Percentiles rank a stretch among this genome's conserved stretches.
Conservation (phyloP, 768 basidiomycete genomes). For the Hygrocybe coccinea region DNA sequence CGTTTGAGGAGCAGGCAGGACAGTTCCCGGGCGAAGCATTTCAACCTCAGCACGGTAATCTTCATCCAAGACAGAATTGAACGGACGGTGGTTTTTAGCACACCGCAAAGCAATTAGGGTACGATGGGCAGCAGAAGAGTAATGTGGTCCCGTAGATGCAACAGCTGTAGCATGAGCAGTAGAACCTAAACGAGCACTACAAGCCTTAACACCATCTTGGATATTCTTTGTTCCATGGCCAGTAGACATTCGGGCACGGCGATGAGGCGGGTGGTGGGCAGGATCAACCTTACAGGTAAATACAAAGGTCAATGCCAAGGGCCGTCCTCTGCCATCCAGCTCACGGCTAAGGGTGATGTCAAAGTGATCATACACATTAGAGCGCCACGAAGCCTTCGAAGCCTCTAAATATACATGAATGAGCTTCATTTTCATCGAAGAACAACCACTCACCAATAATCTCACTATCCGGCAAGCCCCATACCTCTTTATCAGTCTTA, state of each 20-base stretch:
- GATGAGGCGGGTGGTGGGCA: neutral
- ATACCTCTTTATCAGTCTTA: slow-evolving; percentile 10
- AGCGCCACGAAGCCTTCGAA: slow-evolving; percentile 8
- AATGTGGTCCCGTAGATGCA: neutral
- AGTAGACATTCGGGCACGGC: slow-evolving; percentile 2
- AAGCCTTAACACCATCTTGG: neutral
- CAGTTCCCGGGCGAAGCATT: slow-evolving; percentile 25
- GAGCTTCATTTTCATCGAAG: neutral
- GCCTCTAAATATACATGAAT: neutral
- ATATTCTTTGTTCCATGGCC: slow-evolving; percentile 13
- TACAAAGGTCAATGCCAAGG: neutral
- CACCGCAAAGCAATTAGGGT: slow-evolving; percentile 24
- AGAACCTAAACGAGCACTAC: neutral
- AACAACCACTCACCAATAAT: slow-evolving; percentile 12
- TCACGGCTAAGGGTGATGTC: slow-evolving; percentile 9
- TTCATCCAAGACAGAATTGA: slow-evolving; percentile 22
- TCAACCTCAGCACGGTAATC: slow-evolving; percentile 24
- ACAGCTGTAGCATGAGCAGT: neutral
- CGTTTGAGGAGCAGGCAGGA: slow-evolving; percentile 21
- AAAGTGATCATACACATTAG: slow-evolving; percentile 16
- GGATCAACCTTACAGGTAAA: slow-evolving; percentile 12
- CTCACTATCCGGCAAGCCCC: slow-evolving; percentile 9
- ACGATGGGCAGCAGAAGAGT: slow-evolving; percentile 16
- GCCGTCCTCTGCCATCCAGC: neutral
- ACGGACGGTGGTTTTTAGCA: slow-evolving; percentile 16